Evolutionary conservation across 2,329 filamentous ascomycete species (phyloP).

Genomic region (Sordariomycetes sp.): DNA sequence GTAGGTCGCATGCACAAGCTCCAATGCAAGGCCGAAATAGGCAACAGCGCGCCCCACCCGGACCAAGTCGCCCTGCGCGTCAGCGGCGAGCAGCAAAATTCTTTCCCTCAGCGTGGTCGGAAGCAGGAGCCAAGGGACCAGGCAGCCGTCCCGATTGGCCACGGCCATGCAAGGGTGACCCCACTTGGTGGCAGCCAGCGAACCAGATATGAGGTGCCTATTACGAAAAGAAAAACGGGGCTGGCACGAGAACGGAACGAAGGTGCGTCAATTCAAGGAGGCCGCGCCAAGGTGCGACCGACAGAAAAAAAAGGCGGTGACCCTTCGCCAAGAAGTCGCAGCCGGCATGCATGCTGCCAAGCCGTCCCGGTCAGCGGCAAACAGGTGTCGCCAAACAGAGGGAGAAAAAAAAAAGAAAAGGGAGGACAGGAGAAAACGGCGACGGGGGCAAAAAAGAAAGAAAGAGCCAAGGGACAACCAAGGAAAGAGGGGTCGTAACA

Average conservation of each 20-base stretch:
- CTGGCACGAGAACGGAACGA: background rate
- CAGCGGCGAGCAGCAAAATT: background rate
- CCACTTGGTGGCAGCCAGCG: background rate
- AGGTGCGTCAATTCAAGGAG: background rate
- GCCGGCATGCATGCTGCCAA: background rate
- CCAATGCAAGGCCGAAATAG: background rate
- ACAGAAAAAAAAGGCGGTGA: background rate
- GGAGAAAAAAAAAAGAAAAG: background rate
- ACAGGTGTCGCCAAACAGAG: background rate
- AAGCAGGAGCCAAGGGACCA: background rate
- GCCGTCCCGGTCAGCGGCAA: background rate
- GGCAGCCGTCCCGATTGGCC: background rate
- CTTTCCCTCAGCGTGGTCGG: background rate
- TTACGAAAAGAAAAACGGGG: conserved; percentile 2
- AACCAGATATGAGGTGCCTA: conserved; percentile 2
- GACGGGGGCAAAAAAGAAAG: background rate
- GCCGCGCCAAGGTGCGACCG: background rate
- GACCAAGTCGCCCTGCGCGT: background rate
- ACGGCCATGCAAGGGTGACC: background rate
- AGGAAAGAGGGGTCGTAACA: background rate
- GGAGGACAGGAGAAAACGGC: too few species aligned
- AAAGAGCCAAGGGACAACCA: background rate
- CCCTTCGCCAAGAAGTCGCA: conserved; percentile 1
- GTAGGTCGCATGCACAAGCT: background rate
- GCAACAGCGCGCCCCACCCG: background rate